Base-by-base conservation (phyloP, 306 rosid species). In the Hippophae gyantsensis region DNA sequence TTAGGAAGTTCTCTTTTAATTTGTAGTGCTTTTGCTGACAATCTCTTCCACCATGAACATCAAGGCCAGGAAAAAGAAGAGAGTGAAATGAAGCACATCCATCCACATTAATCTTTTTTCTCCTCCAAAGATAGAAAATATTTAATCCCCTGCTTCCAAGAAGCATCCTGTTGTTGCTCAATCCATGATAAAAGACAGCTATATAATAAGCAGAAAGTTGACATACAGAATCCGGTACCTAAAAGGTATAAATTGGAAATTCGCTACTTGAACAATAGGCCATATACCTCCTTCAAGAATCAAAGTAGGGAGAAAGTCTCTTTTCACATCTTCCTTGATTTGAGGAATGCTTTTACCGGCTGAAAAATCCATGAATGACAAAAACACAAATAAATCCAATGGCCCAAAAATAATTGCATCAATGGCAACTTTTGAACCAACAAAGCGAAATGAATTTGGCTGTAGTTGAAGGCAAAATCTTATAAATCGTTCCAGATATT, bases 101-200 rank as follows among this genome's bases (percentile, higher is more conserved):
- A 52, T 59, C 70, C 14, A 6, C 13, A 32, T 56, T 66, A 56
- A 61, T 58, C 46, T 56, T 62, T 54, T 54, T 52, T 69, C 63
- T 80, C 76, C 59, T 74, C 74, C 64, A 75, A 57, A 23, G 75
- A 80, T 38, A 80, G 62, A 64, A 74, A 27, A 43, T 94, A 84
- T 46, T 73, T 79, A 65, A 87, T 6, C 95, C 90, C 82, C 52
- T 86, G 72, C 83, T 90, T 90, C 97, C 95, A 90, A 45, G 87
- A 77, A 52, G 95, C 95, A 60, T 86, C 88, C 42, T 86, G 69
- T 70, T 90, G 97, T 66, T 90, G 97, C 74, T 90, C 94, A 14
- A 90, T 23, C 97, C 97, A 90, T 60, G 97, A 90, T 82, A 90
- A 81, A 67, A 90, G 82, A 57, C 86, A 76, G 66, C 94, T 84